Evolutionary conservation across 257 asterid genomes (phyloP).

Genomic region (Prunella vulgaris): DNA sequence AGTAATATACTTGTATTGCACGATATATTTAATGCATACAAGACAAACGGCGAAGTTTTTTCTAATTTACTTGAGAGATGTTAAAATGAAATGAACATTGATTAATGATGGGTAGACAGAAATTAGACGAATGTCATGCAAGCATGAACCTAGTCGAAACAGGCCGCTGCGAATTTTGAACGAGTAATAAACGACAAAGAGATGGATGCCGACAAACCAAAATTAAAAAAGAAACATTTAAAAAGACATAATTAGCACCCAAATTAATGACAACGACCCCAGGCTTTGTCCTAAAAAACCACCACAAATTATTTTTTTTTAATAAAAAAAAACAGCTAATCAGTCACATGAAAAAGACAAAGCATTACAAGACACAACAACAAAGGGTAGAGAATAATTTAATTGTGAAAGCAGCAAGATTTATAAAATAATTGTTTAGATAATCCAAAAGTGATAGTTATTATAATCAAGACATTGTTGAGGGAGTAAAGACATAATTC

Average conservation of each 20-base stretch:
- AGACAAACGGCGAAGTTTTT: too few relatives aligned
- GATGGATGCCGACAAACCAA: conserved; percentile 28
- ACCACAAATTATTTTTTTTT: background rate
- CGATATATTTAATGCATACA: too few relatives aligned
- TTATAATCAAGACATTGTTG: conserved; percentile 13
- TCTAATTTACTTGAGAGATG: too few relatives aligned
- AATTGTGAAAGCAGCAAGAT: conserved; percentile 7
- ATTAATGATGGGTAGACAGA: background rate
- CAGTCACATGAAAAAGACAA: conserved; percentile 38
- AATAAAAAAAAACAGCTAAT: conserved; percentile 34
- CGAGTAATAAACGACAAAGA: background rate
- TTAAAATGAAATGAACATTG: background rate
- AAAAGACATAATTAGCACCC: conserved; percentile 24
- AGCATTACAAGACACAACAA: conserved; percentile 31
- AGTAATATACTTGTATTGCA: too few relatives aligned
- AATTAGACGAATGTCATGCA: background rate
- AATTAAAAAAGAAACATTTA: background rate
- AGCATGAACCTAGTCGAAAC: background rate
- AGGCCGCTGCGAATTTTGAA: conserved; percentile 16
- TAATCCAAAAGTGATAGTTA: conserved; percentile 13
- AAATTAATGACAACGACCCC: conserved; percentile 35
- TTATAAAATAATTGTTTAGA: background rate
- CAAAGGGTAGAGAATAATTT: conserved; percentile 5
- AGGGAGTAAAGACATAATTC: conserved; percentile 14
- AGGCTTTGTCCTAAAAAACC: conserved; percentile 24